Evolutionary conservation across 2,329 filamentous ascomycete genomes (phyloP).

Genomic region (Colletotrichum tropicicola): DNA sequence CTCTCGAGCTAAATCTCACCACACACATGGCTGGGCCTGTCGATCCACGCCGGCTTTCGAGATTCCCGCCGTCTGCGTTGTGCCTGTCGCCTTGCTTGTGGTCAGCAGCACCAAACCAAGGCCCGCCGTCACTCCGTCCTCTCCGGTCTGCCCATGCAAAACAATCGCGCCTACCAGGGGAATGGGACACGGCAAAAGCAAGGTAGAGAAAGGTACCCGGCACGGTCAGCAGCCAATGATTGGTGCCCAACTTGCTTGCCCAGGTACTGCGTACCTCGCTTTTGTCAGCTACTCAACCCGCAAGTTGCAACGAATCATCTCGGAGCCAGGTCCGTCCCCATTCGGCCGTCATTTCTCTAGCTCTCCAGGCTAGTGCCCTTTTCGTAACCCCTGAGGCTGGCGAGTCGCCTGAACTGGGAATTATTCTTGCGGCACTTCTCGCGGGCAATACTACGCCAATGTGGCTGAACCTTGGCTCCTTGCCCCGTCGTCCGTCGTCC

Average conservation of each 20-base stretch:
- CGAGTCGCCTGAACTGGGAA: conserved; percentile 23
- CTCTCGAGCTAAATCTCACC: conserved; percentile 5
- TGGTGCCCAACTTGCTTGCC: neutral
- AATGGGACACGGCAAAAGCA: neutral
- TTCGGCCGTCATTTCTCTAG: conserved; percentile 20
- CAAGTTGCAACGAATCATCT: neutral
- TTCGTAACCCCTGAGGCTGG: conserved; percentile 24
- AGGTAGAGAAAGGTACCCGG: neutral
- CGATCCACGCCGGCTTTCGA: conserved; percentile 9
- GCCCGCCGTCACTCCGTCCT: neutral
- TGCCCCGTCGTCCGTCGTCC: neutral
- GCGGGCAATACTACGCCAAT: conserved; percentile 8
- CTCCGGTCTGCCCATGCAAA: neutral
- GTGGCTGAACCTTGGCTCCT: conserved; percentile 14
- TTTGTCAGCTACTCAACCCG: conserved; percentile 5
- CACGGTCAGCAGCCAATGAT: neutral
- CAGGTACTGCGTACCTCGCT: conserved; percentile 12
- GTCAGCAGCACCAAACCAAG: neutral
- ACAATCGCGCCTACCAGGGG: neutral
- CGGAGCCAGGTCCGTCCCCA: conserved; percentile 28
- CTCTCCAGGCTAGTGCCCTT: conserved; percentile 9
- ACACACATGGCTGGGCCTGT: conserved; percentile 6
- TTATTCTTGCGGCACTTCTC: conserved; percentile 14
- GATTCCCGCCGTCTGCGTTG: conserved; percentile 5
- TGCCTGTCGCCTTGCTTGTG: neutral